Evolutionary conservation across 345 rosid genomes (phyloP).

Genomic region (Hibiscus tridactylites): DNA sequence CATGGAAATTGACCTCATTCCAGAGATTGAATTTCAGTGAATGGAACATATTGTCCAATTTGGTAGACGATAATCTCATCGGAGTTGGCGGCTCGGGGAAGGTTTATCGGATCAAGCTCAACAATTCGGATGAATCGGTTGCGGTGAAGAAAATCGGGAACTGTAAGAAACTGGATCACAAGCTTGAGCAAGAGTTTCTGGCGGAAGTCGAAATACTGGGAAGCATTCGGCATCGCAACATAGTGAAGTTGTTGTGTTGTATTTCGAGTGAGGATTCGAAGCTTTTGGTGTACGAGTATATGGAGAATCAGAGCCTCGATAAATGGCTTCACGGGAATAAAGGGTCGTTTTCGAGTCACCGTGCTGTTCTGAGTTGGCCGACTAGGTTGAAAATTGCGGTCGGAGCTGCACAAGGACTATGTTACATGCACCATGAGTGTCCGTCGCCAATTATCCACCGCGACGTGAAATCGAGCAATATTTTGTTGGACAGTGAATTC

Average conservation of each 20-base stretch:
- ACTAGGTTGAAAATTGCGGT: slow-evolving; percentile 63
- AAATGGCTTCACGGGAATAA: slow-evolving; percentile 71
- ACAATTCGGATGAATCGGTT: slow-evolving; percentile 35
- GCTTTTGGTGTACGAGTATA: slow-evolving; percentile 87
- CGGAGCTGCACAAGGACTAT: slow-evolving; percentile 83
- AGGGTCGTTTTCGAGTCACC: slow-evolving; percentile 9
- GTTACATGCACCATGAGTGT: slow-evolving; percentile 87
- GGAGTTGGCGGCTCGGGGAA: slow-evolving; percentile 95
- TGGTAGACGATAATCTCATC: slow-evolving; percentile 58
- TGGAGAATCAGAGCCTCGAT: slow-evolving; percentile 84
- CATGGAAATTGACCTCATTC: slow-evolving; percentile 84
- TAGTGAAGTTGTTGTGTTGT: slow-evolving; percentile 80
- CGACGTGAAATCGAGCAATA: slow-evolving; percentile 85
- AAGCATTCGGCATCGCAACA: slow-evolving; percentile 69
- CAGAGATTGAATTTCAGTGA: slow-evolving; percentile 62
- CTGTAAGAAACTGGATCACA: slow-evolving; percentile 36
- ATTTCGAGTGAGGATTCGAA: slow-evolving; percentile 75
- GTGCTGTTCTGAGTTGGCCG: slow-evolving; percentile 44
- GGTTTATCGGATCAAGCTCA: slow-evolving; percentile 48
- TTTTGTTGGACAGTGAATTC: slow-evolving; percentile 67
- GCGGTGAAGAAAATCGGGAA: slow-evolving; percentile 90
- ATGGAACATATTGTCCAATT: slow-evolving; percentile 44
- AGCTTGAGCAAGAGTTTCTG: slow-evolving; percentile 58
- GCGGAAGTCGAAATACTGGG: slow-evolving; percentile 80
- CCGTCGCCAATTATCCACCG: slow-evolving; percentile 71